Base-by-base conservation (phyloP, 495 filamentous ascomycete species). In the Hypomontagnella submonticulosa region DNA sequence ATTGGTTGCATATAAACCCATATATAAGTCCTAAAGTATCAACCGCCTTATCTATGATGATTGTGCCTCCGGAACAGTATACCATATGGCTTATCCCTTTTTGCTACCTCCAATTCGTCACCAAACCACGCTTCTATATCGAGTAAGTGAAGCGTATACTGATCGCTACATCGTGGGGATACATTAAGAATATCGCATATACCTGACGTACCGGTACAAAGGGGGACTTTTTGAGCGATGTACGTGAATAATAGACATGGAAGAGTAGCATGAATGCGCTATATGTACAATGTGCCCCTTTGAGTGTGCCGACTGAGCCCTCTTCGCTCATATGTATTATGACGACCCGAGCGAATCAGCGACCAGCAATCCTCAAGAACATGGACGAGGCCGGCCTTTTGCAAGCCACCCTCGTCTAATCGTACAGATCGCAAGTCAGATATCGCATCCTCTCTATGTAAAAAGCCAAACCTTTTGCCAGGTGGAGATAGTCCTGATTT, bases 401-500 rank as follows among this genome's bases (percentile, higher is more conserved):
- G 13, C 33, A 58, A 48, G 38, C 15, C 23, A 34, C 59, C 37
- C 37, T 37, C 50, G 62, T 65, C 60, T 67, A 59, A 58, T 59
- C 27, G 44, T 72, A 74, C 66, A 72, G 56, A 44, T 57, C 30
- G 57, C 48, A 61, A 60, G 43, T 44, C 36, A 67, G 60, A 64
- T 46, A 52, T 52, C 50, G 40, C 57, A 61, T 57, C 59, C 46
- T 53, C 53, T 60, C 56, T 64, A 57, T 32, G 37, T 59, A 70
- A 7, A 15, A 57, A 49, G 3, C 58, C 43, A 51, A 27, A 18
- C 48, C 46, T 56, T 60, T 56, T 61, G 32, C 44, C 49, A 32
- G 50, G 63, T 27, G 56, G 34, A 60, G 42, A 63, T 54, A 60
- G 36, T 53, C 41, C 49, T 13, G 49, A 51, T 55, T 60, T 62